Base-by-base conservation (phyloP, 371 early-diverging fungal genomes). In the Apophysomyces elegans region DNA sequence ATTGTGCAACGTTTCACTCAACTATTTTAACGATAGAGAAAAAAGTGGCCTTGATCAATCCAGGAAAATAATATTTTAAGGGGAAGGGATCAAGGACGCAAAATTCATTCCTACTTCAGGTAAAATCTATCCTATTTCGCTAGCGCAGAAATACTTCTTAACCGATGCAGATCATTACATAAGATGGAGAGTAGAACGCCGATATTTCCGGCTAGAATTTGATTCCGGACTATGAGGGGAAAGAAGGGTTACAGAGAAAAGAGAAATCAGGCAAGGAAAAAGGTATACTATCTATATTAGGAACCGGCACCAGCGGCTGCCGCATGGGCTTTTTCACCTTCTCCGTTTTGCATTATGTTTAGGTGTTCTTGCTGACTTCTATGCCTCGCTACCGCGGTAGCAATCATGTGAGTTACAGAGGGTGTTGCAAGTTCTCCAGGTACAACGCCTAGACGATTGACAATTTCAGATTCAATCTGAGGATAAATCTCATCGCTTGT, bases 401-500 rank as follows among this genome's bases (percentile, higher is more conserved):
- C 54, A 50, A 50, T n/a, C n/a, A 50, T 50, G 21, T 11, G 16
- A 9, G 54, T 50, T 7, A 9, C 11, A 8, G 54, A 64, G 37
- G 61, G 61, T 0, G 61, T 39, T 14, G 37, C 26, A 26, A 67
- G 65, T 26, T 41, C 26, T 13, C 71, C 71, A 41, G 79, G 82
- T 36, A 82, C 59, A 16, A 74, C 59, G 18, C 79, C 78, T n/a
- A 83, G 67, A 11, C 75, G 62, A 46, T 83, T 78, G 11, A 83
- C 79, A 32, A 84, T 81, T 58, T 83, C 81, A 4, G 71, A 76
- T 63, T 84, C 81, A 56, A 96, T 87, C 74, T 92, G 86, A n/a
- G 96, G 96, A 73, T 89, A 95, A 60, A 97, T 94, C 68, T 91
- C 90, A 65, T 95, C 96, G 14, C 93, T 94, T 12, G 96, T 95